Base-by-base conservation (phyloP, 768 basidiomycete genomes). In the Boletellus ananiceps region DNA sequence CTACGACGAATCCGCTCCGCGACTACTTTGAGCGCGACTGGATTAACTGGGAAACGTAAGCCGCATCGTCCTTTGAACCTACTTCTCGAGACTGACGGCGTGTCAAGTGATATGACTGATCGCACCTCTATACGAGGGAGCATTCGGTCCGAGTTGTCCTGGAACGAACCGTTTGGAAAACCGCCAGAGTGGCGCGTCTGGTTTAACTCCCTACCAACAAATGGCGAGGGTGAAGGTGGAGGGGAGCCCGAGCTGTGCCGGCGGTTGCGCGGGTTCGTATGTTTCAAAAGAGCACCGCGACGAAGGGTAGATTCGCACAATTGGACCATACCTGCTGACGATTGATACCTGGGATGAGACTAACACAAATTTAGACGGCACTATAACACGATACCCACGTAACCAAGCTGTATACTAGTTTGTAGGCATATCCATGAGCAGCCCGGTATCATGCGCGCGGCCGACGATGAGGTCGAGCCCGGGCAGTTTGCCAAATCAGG, bases 31-130 rank as follows among this genome's bases (percentile, higher is more conserved):
- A 86, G 32, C 62, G 69, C 1, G 79, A 79, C 43, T 88, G 86
- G 85, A 65, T 65, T 8, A 80, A 81, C 43, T 89, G 87, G 87
- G 74, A 81, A 65, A 76, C 73, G 87, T 88, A 41, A 61, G 82
- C 65, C 14, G 11, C 13, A 25, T 4, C 16, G 23, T 8, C 16
- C 32, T 23, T 29, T 1, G 12, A 2, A 21, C 12, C 16, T 15
- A 14, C 42, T 39, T 55, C 12, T 32, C 27, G n/a, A 50, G 49
- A 31, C 54, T 58, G 43, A 54, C 34, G 19, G 38, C 45, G 21
- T 50, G 39, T 51, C 18, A 50, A 89, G 87, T 55, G 87, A 90
- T 53, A 89, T 90, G 88, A 71, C 71, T 36, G 83, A 86, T 57
- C 83, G 86, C 12, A 82, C 84, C 38, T 73, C 75, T 41, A 78